A percentile compares a stretch with the other conserved stretches of the same genome.
These are phyloP conservation scores for Sporothrix pallida DNA, from an alignment of 2,329 filamentous ascomycete species.

Conservation along the genomic window DNA sequence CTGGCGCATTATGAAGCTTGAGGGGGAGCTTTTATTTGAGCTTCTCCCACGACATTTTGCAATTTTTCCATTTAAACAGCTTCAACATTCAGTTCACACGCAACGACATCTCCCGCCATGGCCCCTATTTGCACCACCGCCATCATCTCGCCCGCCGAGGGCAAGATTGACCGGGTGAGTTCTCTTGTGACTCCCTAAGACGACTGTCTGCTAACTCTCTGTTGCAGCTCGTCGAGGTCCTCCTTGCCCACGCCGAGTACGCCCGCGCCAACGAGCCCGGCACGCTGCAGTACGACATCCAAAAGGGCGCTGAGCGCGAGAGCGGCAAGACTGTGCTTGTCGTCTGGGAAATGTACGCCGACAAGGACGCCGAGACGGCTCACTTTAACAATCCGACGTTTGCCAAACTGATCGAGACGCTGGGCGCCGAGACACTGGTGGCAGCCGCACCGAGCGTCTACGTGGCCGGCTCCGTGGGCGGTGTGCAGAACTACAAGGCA, in stretches of 20 bases:
- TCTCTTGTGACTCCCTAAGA: not conserved
- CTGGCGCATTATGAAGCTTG: not conserved
- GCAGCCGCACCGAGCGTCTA: not conserved
- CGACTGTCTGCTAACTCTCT: no score
- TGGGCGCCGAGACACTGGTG: not conserved
- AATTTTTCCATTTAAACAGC: not conserved
- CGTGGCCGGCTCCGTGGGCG: not conserved
- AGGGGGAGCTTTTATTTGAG: not conserved
- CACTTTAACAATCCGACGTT: constrained; percentile 5
- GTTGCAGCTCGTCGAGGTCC: not conserved
- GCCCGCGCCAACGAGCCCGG: not conserved
- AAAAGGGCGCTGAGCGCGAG: not conserved
- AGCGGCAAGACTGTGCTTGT: not conserved
- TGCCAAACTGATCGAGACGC: not conserved
- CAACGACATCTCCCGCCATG: not conserved
- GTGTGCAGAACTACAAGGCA: not conserved
- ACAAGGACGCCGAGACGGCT: not conserved
- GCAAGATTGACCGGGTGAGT: not conserved
- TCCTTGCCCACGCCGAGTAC: constrained; percentile 5
- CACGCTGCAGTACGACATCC: constrained; percentile 10
- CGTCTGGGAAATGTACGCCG: constrained; percentile 6
- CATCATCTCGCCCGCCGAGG: constrained; percentile 2
- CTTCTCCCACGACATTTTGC: not conserved
- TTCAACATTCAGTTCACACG: not conserved
- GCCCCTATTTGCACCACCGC: not conserved